A percentile compares a stretch with the other conserved stretches of the same genome.
Conservation (phyloP, 2,329 filamentous ascomycete species). For the Arthrobotrys iridis region DNA sequence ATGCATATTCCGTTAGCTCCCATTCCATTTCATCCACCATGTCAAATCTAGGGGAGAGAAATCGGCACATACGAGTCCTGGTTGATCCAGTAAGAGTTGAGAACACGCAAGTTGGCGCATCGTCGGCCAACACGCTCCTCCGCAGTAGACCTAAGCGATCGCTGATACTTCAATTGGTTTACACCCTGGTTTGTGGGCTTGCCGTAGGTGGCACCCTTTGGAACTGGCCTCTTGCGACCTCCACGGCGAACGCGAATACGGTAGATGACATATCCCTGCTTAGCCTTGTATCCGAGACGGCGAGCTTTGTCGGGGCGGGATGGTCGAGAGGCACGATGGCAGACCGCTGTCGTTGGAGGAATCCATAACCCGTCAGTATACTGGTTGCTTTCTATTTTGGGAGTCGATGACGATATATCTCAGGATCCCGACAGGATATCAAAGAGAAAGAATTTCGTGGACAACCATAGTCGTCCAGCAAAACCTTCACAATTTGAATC, state of each 20-base stretch:
- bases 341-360: constrained; percentile 88
- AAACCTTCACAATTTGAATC: constrained; percentile 73
- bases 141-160: constrained; percentile 94
- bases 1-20: constrained; percentile 5
- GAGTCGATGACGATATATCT: constrained; percentile 9
- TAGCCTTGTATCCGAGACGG: constrained; percentile 99
- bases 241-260: constrained; percentile 97
- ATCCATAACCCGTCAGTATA: constrained; percentile 63
- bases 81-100: constrained; percentile 99
- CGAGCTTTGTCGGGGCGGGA: constrained; percentile 99
- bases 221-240: constrained; percentile 95
- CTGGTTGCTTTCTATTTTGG: constrained; percentile 13
- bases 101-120: constrained; percentile 97
- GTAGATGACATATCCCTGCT: constrained; percentile 99
- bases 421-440: neutral
- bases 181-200: constrained; percentile 99
- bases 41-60: neutral
- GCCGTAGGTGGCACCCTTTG: constrained; percentile 99
- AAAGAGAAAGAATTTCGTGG: constrained; percentile 92
- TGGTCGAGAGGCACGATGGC: constrained; percentile 97
- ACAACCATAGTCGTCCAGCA: constrained; percentile 66
- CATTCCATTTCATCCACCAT: neutral
- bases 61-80: constrained; percentile 76
- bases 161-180: constrained; percentile 99
- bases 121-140: constrained; percentile 99